Evolutionary conservation across 2,329 filamentous ascomycete genomes (phyloP).

Genomic region (Trichoderma simmonsii): DNA sequence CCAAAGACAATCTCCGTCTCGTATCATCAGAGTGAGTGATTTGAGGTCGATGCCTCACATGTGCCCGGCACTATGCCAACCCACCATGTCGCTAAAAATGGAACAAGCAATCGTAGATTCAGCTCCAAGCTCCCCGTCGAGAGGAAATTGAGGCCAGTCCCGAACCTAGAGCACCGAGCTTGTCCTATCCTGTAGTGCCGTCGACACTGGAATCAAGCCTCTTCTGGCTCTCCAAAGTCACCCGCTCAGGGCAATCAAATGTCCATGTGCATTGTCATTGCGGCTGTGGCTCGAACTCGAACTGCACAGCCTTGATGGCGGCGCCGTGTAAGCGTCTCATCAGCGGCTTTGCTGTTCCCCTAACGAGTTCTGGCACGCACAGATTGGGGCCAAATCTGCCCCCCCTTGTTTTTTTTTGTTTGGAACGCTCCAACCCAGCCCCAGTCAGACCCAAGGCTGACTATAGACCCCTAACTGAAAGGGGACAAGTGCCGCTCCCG

Average conservation of each 20-base stretch:
- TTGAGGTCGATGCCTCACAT: neutral
- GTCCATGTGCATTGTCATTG: neutral
- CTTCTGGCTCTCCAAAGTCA: neutral
- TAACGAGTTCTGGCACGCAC: neutral
- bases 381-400: conserved; percentile 7
- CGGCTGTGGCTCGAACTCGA: neutral
- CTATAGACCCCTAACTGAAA: conserved; percentile 19
- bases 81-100: neutral
- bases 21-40: neutral
- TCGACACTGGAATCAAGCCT: neutral
- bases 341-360: conserved; percentile 3
- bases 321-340: conserved; percentile 14
- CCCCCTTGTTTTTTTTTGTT: neutral
- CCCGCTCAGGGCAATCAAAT: neutral
- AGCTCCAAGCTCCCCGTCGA: neutral
- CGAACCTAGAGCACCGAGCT: neutral
- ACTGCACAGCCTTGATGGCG: conserved; percentile 12
- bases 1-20: neutral
- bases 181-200: neutral
- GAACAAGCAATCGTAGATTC: neutral
- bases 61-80: neutral
- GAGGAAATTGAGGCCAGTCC: neutral
- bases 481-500: conserved; percentile 15
- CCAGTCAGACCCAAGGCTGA: conserved; percentile 15
- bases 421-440: neutral